Conservation (phyloP, 441 rosid species). For the Aleurites moluccanus region DNA sequence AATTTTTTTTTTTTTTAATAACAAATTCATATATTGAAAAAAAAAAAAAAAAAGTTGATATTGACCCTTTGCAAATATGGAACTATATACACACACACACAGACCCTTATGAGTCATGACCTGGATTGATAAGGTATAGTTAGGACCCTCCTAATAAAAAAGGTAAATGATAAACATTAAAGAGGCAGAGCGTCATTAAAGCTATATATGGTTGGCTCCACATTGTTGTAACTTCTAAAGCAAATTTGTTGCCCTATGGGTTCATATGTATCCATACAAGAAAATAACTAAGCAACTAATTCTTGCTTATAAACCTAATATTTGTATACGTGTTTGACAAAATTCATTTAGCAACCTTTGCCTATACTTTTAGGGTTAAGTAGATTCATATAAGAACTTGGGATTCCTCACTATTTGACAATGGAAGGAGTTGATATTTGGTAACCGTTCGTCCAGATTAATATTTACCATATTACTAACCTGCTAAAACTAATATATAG, state of each 20-base stretch:
- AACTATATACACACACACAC: no score
- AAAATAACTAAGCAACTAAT: constrained; percentile 17
- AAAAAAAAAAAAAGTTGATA: no score
- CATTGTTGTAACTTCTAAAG: neutral
- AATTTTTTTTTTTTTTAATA: no score
- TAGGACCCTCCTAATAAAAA: neutral
- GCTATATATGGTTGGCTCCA: neutral
- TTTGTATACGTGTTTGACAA: no score
- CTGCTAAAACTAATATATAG: neutral
- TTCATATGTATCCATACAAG: neutral
- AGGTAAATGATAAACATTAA: neutral
- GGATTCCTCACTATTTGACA: constrained; percentile 42
- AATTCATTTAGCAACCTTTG: neutral
- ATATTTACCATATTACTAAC: constrained; percentile 5
- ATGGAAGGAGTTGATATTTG: constrained; percentile 41
- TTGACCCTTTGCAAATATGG: no score
- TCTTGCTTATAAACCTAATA: neutral
- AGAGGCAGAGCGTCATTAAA: neutral
- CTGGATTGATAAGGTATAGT: neutral
- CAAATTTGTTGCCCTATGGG: neutral
- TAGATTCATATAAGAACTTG: constrained; percentile 25
- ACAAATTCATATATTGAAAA: no score
- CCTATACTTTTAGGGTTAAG: no score
- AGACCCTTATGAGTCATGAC: no score
- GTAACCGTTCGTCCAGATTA: constrained; percentile 26